A percentile compares a stretch with the other conserved stretches of the same genome.
phyloP scores from a whole-genome alignment of 2,329 filamentous ascomycete genomes.

The Pseudopyrenochaeta lycopersici region DNA sequence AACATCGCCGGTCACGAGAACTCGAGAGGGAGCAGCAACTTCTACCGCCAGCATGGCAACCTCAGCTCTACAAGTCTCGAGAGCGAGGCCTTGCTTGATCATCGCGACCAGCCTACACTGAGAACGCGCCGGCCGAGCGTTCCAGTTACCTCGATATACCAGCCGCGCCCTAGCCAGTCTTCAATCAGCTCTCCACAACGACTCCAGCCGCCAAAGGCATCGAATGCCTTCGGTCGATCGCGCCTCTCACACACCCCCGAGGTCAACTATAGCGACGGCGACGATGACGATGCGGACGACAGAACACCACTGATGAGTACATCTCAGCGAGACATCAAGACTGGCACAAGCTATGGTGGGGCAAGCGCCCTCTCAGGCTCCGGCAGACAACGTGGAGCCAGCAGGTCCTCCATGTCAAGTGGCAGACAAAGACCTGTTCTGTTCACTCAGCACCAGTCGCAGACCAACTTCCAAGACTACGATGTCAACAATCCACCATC shows the following conservation, averaged over 20 bases:
- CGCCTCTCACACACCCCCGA: slow-evolving; percentile 41
- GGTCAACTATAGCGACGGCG: slow-evolving; percentile 58
- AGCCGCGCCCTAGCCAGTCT: slow-evolving; percentile 35
- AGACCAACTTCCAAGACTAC: slow-evolving; percentile 55
- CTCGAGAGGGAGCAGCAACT: slow-evolving; percentile 55
- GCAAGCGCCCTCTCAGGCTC: slow-evolving; percentile 35
- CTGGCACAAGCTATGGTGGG: slow-evolving; percentile 44
- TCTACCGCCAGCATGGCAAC: slow-evolving; percentile 66
- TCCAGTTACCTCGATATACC: slow-evolving; percentile 44
- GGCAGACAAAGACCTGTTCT: slow-evolving; percentile 33
- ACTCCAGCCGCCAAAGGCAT: slow-evolving; percentile 15
- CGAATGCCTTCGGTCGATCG: slow-evolving; percentile 30
- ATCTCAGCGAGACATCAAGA: slow-evolving; percentile 47
- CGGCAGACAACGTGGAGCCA: slow-evolving; percentile 40
- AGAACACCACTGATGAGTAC: slow-evolving; percentile 63
- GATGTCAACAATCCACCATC: slow-evolving; percentile 74
- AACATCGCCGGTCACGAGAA: slow-evolving; percentile 42
- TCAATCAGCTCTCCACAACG: slow-evolving; percentile 30
- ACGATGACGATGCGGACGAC: slow-evolving; percentile 58
- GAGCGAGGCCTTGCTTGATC: slow-evolving; percentile 86
- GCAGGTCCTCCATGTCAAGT: slow-evolving; percentile 45
- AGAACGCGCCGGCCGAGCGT: slow-evolving; percentile 56
- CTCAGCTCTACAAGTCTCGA: slow-evolving; percentile 87
- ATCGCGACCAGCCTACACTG: slow-evolving; percentile 66
- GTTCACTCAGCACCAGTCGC: slow-evolving; percentile 39